These are phyloP conservation scores for Cryomyces minteri DNA, from an alignment of 495 filamentous ascomycete genomes.

Conservation along the genomic window DNA sequence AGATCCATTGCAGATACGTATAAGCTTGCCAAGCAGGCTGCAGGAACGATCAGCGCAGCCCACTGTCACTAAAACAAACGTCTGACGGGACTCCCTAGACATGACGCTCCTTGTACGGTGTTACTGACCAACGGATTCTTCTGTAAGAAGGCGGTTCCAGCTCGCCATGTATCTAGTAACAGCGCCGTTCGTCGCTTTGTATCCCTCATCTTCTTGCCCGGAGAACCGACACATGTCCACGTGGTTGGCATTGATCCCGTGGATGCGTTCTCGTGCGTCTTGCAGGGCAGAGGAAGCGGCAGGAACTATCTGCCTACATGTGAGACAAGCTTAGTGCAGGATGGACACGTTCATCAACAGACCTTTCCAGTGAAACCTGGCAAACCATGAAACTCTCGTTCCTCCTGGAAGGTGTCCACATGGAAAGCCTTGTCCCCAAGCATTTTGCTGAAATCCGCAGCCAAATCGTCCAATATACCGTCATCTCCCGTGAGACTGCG, in stretches of 20 bases:
- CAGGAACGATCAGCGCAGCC: no score
- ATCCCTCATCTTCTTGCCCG: not conserved
- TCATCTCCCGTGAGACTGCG: not conserved
- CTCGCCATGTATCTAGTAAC: no score
- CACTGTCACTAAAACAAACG: no score
- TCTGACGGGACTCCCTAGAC: no score
- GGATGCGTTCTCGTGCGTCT: conserved; percentile 1
- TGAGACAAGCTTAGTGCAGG: not conserved
- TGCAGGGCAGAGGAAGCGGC: not conserved
- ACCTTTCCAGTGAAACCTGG: not conserved
- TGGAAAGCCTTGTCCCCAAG: not conserved
- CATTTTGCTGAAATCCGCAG: not conserved
- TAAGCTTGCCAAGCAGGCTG: no score
- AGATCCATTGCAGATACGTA: no score
- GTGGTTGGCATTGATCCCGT: not conserved
- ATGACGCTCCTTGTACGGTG: no score
- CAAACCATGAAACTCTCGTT: not conserved
- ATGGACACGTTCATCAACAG: not conserved
- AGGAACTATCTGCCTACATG: conserved; percentile 3
- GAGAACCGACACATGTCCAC: not conserved
- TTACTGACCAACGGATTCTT: no score
- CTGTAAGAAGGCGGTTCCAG: no score
- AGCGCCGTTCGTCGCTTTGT: not conserved
- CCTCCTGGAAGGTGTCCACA: not conserved
- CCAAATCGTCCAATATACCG: not conserved